Base-by-base conservation (phyloP, 768 basidiomycete genomes). In the Glaciozyma antarctica region DNA sequence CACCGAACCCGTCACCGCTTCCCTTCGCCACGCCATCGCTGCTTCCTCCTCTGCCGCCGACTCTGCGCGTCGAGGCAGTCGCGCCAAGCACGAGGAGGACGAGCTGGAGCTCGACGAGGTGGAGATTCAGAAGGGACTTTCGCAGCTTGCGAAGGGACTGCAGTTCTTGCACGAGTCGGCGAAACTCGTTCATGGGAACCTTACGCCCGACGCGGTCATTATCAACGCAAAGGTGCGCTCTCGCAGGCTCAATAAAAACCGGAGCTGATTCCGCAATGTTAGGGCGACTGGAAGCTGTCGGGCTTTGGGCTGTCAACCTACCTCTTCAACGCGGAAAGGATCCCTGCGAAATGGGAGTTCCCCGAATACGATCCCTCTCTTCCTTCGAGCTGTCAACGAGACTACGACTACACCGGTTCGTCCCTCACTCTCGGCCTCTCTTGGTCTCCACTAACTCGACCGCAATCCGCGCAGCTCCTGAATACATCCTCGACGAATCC, bases 241-340 rank as follows among this genome's bases (percentile, higher is more conserved):
- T 32, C 26, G 13, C 22, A 6, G 5, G 17, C 22, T 47, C 30
- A 2, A 49, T 4, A 24, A 26, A 1, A 5, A 28, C 6, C 26
- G 9, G 17, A 24, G 38, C 58, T 59, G 51, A 21, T n/a, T 13
- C 47, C 26, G 28, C 38, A 28, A 16, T 21, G 12, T 47, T 71
- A 94, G 90, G 94, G 95, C 41, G 95, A 99, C 77, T 99, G 95
- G 95, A 99, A 97, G 78, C 82, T 99, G 43, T 85, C 87, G 22
- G 93, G 91, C 2, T 81, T 99, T 47, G 90, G 90, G 3, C 79
- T 92, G 57, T 90, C 89, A 2, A 91, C 93, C 38, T 82, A 89
- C 9, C 79, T 95, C 12, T 77, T 82, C 47, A 79, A 81, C 28
- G 77, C 84, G 6, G 83, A 87, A 65, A 91, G 91, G 9, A 78